Evolutionary conservation across 257 asterid genomes (phyloP).

Genomic region (Rehmannia glutinosa): DNA sequence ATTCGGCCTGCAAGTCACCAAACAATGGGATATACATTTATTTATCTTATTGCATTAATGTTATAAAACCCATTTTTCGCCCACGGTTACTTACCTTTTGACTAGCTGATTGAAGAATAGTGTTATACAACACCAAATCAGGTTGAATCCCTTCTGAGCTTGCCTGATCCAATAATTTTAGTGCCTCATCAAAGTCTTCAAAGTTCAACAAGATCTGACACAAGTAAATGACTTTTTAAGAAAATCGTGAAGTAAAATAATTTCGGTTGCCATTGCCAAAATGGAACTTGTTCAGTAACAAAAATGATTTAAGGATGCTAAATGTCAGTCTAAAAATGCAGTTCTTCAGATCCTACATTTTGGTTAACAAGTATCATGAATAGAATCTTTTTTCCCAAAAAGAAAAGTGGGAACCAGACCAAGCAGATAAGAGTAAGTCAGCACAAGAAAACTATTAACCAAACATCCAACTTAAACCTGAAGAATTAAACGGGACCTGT

Average conservation of each 20-base stretch:
- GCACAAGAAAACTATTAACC: background rate
- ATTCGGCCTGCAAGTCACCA: no score
- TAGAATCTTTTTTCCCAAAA: background rate
- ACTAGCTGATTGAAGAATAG: slow-evolving; percentile 59
- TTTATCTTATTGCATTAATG: no score
- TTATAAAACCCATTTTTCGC: no score
- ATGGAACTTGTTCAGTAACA: background rate
- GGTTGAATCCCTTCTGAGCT: slow-evolving; percentile 52
- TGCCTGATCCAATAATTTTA: slow-evolving; percentile 44
- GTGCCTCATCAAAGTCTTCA: slow-evolving; percentile 51
- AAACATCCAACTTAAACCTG: no score
- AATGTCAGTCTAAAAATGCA: background rate
- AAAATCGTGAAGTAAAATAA: background rate
- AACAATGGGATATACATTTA: no score
- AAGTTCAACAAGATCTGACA: slow-evolving; percentile 47
- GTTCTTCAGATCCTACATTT: background rate
- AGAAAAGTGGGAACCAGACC: no score
- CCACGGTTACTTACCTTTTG: slow-evolving; percentile 43
- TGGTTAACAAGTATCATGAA: background rate
- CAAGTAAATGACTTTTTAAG: slow-evolving; percentile 3
- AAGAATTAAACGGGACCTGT: no score
- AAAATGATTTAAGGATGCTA: background rate
- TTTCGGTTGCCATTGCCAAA: slow-evolving; percentile 4
- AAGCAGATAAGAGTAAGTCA: background rate
- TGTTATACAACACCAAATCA: slow-evolving; percentile 57